Percentiles rank a stretch among this genome's conserved stretches.
Evolutionary conservation across 2,329 filamentous ascomycete species (phyloP).

Genomic region (Juglanconis juglandina): DNA sequence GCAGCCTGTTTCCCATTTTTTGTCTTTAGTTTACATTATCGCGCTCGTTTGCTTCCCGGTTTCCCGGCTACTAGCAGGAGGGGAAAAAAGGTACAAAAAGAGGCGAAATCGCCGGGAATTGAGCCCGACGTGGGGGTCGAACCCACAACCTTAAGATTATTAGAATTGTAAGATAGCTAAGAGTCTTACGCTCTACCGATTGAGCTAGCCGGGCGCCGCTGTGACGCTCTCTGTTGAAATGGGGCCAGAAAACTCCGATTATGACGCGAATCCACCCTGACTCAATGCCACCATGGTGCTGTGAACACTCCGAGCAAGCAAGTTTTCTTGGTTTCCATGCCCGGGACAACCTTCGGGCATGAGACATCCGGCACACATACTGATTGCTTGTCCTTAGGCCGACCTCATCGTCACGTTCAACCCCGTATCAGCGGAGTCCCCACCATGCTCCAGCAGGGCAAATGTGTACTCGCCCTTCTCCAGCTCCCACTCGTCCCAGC

Average conservation of each 20-base stretch:
- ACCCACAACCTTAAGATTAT: too few species aligned
- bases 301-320: too few species aligned
- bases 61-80: too few species aligned
- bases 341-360: too few species aligned
- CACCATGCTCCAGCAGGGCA: conserved; percentile 38
- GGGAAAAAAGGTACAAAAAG: too few species aligned
- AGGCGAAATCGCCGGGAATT: neutral
- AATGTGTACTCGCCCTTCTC: conserved; percentile 41
- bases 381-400: conserved; percentile 20
- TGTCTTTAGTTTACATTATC: too few species aligned
- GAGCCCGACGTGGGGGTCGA: neutral
- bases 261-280: neutral
- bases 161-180: conserved; percentile 32
- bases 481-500: conserved; percentile 39
- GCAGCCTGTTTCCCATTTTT: too few species aligned
- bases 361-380: neutral
- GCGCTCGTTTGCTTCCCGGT: too few species aligned
- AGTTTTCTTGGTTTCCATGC: too few species aligned
- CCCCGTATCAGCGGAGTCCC: conserved; percentile 30
- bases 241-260: neutral
- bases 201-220: conserved; percentile 56
- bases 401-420: conserved; percentile 38
- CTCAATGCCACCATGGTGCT: too few species aligned
- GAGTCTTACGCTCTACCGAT: conserved; percentile 73
- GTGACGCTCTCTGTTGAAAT: neutral